A percentile compares a stretch with the other conserved stretches of the same genome.
phyloP scores from a whole-genome alignment of 208 protist species.

The Leishmania aethiopica region DNA sequence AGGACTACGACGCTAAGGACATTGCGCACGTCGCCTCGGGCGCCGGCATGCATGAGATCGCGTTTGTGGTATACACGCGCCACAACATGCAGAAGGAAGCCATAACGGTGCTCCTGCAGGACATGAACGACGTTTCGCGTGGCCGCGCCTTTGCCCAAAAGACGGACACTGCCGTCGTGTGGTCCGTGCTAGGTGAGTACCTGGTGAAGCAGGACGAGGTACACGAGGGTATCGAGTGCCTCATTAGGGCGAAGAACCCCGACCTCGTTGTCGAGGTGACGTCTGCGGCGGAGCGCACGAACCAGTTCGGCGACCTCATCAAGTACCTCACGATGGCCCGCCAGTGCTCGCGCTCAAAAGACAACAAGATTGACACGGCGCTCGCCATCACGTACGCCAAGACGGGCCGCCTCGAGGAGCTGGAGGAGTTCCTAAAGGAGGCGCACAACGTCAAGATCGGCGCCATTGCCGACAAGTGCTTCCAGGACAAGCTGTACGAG shows the following conservation, averaged over 20 bases:
- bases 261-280: constrained; percentile 94
- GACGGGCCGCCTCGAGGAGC: constrained; percentile 96
- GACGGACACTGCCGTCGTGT: constrained; percentile 94
- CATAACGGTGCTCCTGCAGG: constrained; percentile 96
- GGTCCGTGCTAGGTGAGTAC: constrained; percentile 94
- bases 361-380: constrained; percentile 98
- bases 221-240: constrained; percentile 97
- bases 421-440: constrained; percentile 99
- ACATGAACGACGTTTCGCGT: constrained; percentile 96
- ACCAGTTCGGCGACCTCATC: constrained; percentile 97
- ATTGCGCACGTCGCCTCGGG: constrained; percentile 97
- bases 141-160: constrained; percentile 96
- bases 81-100: constrained; percentile 97
- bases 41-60: constrained; percentile 97
- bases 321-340: constrained; percentile 99
- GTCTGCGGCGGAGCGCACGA: constrained; percentile 86
- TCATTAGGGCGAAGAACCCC: constrained; percentile 98
- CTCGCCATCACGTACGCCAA: constrained; percentile 97
- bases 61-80: constrained; percentile 99
- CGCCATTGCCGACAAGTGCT: constrained; percentile 98
- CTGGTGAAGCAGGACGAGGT: constrained; percentile 93
- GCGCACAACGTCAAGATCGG: constrained; percentile 98
- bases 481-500: constrained; percentile 97
- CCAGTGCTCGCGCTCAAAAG: constrained; percentile 81
- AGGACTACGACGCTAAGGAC: constrained; percentile 99